Evolutionary conservation across 176 grass and related monocot species (phyloP), one percentile per base, ranked within the genome.

Genomic region (Urochloa ruziziensis): DNA sequence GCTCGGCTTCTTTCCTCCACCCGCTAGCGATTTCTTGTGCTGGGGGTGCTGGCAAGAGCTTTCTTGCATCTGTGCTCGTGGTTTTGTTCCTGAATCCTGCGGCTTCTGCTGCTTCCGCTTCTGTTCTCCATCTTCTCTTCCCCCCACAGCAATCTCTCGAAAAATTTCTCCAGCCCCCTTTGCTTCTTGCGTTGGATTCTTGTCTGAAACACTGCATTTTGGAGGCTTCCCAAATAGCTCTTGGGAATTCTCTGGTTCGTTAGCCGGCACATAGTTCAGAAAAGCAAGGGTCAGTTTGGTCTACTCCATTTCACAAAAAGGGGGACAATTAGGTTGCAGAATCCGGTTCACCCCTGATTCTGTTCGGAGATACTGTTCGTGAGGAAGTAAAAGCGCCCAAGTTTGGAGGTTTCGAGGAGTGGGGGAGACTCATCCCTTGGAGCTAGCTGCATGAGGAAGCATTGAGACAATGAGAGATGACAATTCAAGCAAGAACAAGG

Each of bases 401-500:
- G 10, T n/a, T 67, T 67, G 40, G 75, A 53, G 73, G 84, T 62
- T 83, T 35, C 70, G 23, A 70, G 65, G 82, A 37, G n/a, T 25
- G 78, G 85, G 60, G 57, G 56, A 21, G 58, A 65, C 44, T 44
- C 58, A 36, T 84, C 21, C 36, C 73, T 74, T 56, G 85, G 7
- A 80, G 48, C 85, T 95, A 76, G 48, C 85, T 95, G 85, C 68
- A 95, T 95, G 93, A 86, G 83, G 93, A 82, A 78, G 85, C 81
- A 76, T 21, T 92, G 88, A 83, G 84, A 92, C 82, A 88, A 95
- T 95, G 93, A 95, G 93, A 92, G 93, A 95, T 92, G 93, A 92
- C 34, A 88, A 85, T 90, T 80, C 82, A 34, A 94, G 71, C 79
- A 92, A 88, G 84, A 92, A 82, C 92, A 94, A 87, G 93, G 93